These are phyloP conservation scores for Hortaea werneckii DNA, from an alignment of 2,329 filamentous ascomycete genomes.

Conservation along the genomic window DNA sequence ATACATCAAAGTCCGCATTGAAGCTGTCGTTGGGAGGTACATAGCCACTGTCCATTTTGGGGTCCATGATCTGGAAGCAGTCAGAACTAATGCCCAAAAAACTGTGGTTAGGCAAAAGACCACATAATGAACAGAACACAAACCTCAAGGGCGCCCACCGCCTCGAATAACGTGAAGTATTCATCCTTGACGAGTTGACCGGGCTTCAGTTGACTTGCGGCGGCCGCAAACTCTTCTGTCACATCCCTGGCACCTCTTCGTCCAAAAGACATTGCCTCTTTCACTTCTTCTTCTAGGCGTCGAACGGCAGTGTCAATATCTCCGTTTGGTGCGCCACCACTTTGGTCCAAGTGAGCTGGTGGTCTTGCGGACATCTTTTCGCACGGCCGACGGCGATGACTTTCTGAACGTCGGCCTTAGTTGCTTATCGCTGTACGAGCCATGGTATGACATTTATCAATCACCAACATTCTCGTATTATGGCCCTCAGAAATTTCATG, in stretches of 20 bases:
- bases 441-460: too few relatives aligned
- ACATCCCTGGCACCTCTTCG: constrained; percentile 19
- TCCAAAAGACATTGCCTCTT: constrained; percentile 4
- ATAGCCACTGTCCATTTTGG: constrained; percentile 96
- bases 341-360: too few relatives aligned
- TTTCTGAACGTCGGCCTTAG: too few relatives aligned
- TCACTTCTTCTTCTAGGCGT: constrained; percentile 16
- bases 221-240: constrained; percentile 25
- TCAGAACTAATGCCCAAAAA: neutral
- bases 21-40: constrained; percentile 68
- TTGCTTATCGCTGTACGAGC: too few relatives aligned
- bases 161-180: constrained; percentile 86
- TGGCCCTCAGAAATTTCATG: too few relatives aligned
- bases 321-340: neutral
- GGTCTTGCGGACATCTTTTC: too few relatives aligned
- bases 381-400: too few relatives aligned
- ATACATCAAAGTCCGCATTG: constrained; percentile 50
- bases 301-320: constrained; percentile 1
- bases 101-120: too few relatives aligned
- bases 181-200: constrained; percentile 91
- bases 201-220: constrained; percentile 46
- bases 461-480: too few relatives aligned
- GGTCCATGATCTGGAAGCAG: constrained; percentile 76
- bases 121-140: neutral
- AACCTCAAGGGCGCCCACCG: constrained; percentile 74